Evolutionary conservation across 1,284 basidiomycete species (phyloP), one percentile per base, ranked within the genome.

Genomic region (Irpex sp.): DNA sequence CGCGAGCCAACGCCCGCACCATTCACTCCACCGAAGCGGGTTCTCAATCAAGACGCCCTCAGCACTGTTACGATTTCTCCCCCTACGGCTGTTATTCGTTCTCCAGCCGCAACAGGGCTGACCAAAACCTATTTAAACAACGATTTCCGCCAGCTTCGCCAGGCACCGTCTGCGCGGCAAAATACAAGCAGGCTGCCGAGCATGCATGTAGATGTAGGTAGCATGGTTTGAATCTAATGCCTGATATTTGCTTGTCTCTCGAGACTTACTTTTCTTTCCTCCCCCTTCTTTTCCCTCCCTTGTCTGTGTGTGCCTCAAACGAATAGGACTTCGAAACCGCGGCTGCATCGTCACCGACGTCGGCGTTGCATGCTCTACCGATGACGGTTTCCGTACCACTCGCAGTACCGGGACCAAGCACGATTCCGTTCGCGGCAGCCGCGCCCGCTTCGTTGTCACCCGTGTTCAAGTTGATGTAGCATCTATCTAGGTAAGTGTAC

Each of bases 141-240:
- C 68, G 91, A 92, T 73, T 93, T 93, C 68, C 80, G 91, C 62
- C 83, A 89, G 71, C 76, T 92, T 67, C 79, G 91, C 59, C 86
- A 88, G 73, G 77, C 80, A 36, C 82, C 88, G 38, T 82, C 83
- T 19, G 83, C 87, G 65, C 83, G 88, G 67, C 82, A 89, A 73
- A 93, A 93, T 72, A 92, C 91, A 64, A 92, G 91, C 74, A 81
- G 91, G 70, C 78, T 93, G 62, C 91, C 91, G 34, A 92, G 91
- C 75, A 88, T 85, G 78, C 91, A 93, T 76, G 91, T 85, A 62
- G 83, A 85, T 70, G 91, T 93, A 74, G 71, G 90, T 74, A 73
- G 72, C 72, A 64, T 66, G 49, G 31, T 55, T 65, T 65, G 64
- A 65, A 65, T 59, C 31, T 49, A 60, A 62, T 71, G 68, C 37